A percentile compares a stretch with the other conserved stretches of the same genome.
Conservation (phyloP, 768 basidiomycete genomes). For the Terana coerulea region DNA sequence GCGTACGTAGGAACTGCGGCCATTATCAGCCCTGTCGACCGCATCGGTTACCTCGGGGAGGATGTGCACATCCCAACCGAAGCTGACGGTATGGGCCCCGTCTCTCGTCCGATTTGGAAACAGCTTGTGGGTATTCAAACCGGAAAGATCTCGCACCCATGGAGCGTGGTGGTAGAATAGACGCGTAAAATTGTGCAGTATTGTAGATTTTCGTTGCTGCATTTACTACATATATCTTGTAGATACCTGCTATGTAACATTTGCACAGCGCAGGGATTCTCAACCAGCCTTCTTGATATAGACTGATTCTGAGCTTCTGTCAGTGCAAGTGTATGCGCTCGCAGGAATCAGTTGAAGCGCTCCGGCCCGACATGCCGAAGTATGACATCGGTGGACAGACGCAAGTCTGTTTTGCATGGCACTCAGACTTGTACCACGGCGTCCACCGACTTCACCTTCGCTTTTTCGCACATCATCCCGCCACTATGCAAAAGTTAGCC, state of each 20-base stretch:
- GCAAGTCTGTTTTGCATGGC: background rate
- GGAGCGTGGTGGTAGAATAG: constrained; percentile 61
- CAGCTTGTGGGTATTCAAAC: constrained; percentile 64
- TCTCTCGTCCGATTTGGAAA: constrained; percentile 45
- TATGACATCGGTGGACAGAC: constrained; percentile 4
- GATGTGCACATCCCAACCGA: constrained; percentile 56
- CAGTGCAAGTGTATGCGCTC: too few species aligned
- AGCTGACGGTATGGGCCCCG: constrained; percentile 72
- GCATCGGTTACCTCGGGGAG: constrained; percentile 54
- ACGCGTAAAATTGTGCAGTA: too few species aligned
- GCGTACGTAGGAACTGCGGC: constrained; percentile 46
- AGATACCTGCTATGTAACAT: too few species aligned
- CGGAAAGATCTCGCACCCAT: constrained; percentile 71
- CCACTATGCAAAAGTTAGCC: constrained; percentile 22
- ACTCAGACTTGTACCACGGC: constrained; percentile 4
- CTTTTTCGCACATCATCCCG: background rate
- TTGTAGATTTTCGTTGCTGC: too few species aligned
- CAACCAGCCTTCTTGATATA: too few species aligned
- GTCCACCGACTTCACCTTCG: background rate
- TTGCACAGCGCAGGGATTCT: too few species aligned
- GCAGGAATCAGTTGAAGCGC: too few species aligned
- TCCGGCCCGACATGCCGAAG: constrained; percentile 1
- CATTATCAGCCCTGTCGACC: constrained; percentile 44
- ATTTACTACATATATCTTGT: too few species aligned
- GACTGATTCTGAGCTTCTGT: too few species aligned